Evolutionary conservation across 345 rosid genomes (phyloP), one percentile per base, ranked within the genome.

Genomic region (Physaria fendleri): DNA sequence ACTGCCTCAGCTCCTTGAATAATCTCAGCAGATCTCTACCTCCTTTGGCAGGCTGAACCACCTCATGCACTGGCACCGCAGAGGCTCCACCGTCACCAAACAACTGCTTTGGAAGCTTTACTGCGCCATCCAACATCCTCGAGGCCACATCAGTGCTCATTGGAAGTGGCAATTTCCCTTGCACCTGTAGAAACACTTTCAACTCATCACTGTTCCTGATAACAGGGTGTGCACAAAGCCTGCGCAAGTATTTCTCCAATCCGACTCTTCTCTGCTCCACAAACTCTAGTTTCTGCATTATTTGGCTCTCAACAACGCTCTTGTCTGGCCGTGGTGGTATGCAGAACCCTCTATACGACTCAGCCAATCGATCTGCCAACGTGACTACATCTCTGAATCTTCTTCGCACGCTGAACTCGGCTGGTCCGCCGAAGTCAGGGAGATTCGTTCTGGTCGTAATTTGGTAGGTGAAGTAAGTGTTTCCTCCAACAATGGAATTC

Each of bases 281-380:
- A 6, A 93, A 93, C 39, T 87, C 95, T 81, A 84, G 95, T 73
- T 86, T 93, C 46, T 93, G 99, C 97, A 93, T 89, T 39, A 93
- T 90, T 71, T 93, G 95, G 29, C 91, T 76, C 84, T 89, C 99
- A 2, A 89, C 94, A 1, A 93, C 92, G 53, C 74, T 93, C 81
- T 93, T 93, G 43, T 93, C 97, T 4, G 99, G 97, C 17, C 99
- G 68, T 0, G 94, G 94, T 5, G 97, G 95, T 38, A 93, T 83
- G 52, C 82, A 87, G 63, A 75, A 89, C 5, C 95, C 99, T 68
- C 92, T 55, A 42, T 82, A 89, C 5, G 95, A 64, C 81, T 89
- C 97, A 2, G 87, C 79, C 38, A 93, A 69, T 56, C 92, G 78
- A 77, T 89, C 94, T 1, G 92, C 78, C 25, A 93, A 66, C 0